These are phyloP conservation scores for Colletotrichum theobromicola DNA, from an alignment of 2,329 filamentous ascomycete genomes.

Conservation along the genomic window DNA sequence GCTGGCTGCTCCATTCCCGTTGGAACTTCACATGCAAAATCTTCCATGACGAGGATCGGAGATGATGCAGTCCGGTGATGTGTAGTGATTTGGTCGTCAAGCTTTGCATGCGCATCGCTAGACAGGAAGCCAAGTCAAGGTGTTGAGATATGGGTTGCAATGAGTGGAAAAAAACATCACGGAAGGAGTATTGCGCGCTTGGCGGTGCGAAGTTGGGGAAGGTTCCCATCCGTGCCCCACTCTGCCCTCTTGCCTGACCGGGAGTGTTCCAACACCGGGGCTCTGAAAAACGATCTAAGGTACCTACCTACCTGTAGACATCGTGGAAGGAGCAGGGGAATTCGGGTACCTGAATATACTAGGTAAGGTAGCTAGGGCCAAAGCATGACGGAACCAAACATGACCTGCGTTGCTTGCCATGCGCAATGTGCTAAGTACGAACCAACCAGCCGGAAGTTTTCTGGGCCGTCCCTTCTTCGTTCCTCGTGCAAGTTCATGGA, in stretches of 20 bases:
- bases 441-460: neutral
- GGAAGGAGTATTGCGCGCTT: neutral
- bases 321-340: neutral
- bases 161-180: neutral
- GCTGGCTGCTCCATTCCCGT: neutral
- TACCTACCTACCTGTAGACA: too few species aligned
- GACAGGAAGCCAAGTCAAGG: neutral
- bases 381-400: neutral
- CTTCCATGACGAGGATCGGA: neutral
- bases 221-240: neutral
- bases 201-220: neutral
- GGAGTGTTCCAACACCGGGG: neutral
- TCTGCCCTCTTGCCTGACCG: neutral
- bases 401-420: neutral
- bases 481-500: neutral
- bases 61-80: neutral
- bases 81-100: neutral
- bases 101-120: neutral
- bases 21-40: slow-evolving; percentile 2
- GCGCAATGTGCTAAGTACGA: neutral
- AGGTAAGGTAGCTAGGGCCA: too few species aligned
- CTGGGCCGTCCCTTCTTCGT: neutral
- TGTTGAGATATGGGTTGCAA: neutral
- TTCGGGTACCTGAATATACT: neutral
- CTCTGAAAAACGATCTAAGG: neutral